Evolutionary conservation across 805 yeast species (phyloP), one percentile per base, ranked within the genome.

Genomic region (Metahyphopichia silvanorum): DNA sequence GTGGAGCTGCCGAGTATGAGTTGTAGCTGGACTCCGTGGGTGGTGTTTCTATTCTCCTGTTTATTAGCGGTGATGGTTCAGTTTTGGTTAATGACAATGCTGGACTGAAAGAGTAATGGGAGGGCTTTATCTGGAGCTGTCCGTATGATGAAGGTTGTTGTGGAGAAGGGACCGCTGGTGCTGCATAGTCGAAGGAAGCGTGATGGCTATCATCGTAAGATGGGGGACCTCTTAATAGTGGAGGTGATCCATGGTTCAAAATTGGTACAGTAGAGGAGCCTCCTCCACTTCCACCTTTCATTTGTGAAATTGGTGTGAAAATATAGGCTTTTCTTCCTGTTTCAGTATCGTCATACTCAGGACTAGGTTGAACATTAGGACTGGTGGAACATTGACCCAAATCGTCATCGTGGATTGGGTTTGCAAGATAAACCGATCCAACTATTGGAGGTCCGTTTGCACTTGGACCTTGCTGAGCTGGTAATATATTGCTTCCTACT

Each of bases 1-100:
- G 33, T 5, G 51, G 46, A 2, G 47, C 30, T 18, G 17, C 12
- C 19, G 16, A 16, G 25, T 23, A n/a, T 13, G 22, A 11, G 21
- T 22, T 20, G 15, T 27, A 7, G 24, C 16, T 23, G 23, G 19
- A 13, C 34, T 35, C 13, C 19, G 16, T 24, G 32, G 49, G 23
- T 34, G 46, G 23, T 38, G 44, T 30, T 19, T 20, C 21, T 14
- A 16, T 17, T 40, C 44, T 25, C 42, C 47, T 79, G 15, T 95
- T 81, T 49, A 93, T 67, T 69, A 93, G 98, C 12, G 97, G 95
- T 68, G 93, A 98, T 46, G 93, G 76, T 54, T 93, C 98, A 4
- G 67, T 78, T 60, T 86, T 97, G 12, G 83, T 74, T 33, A 93
- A 74, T 6, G 78, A 73, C 76, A 93, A 71, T 21, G 95, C 95